Conservation (phyloP, 2,329 filamentous ascomycete species). For the Ceratocystis smalleyi region DNA sequence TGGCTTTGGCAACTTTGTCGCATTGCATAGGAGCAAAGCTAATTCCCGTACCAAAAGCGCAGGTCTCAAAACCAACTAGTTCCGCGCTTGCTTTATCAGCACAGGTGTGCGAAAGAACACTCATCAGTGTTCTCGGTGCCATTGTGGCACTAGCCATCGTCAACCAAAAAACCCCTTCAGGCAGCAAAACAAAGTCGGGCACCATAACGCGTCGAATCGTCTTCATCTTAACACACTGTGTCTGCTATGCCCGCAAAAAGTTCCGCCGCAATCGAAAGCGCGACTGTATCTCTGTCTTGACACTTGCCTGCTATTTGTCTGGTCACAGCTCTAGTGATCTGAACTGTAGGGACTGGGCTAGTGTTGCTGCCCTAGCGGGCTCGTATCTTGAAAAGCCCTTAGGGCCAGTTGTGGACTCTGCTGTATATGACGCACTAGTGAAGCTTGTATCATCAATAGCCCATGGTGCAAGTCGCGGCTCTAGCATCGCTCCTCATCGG, state of each 20-base stretch:
- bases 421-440: slow-evolving; percentile 24
- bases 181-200: not conserved
- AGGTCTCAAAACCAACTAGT: not conserved
- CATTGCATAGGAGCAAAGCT: not conserved
- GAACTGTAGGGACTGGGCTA: not conserved
- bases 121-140: slow-evolving; percentile 12
- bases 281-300: slow-evolving; percentile 9
- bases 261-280: slow-evolving; percentile 10
- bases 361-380: not conserved
- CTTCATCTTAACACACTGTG: slow-evolving; percentile 10
- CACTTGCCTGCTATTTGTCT: slow-evolving; percentile 5
- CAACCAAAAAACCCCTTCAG: not conserved
- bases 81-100: slow-evolving; percentile 7
- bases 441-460: slow-evolving; percentile 32
- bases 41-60: not conserved
- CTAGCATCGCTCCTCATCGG: slow-evolving; percentile 25
- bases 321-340: slow-evolving; percentile 4
- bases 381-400: not conserved
- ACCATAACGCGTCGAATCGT: slow-evolving; percentile 9
- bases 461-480: slow-evolving; percentile 31
- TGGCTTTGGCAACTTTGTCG: slow-evolving; percentile 11
- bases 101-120: slow-evolving; percentile 9
- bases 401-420: not conserved
- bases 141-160: slow-evolving; percentile 10
- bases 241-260: not conserved